Evolutionary conservation across 2,329 filamentous ascomycete species (phyloP), one percentile per base, ranked within the genome.

Genomic region (Alternaria sp.): DNA sequence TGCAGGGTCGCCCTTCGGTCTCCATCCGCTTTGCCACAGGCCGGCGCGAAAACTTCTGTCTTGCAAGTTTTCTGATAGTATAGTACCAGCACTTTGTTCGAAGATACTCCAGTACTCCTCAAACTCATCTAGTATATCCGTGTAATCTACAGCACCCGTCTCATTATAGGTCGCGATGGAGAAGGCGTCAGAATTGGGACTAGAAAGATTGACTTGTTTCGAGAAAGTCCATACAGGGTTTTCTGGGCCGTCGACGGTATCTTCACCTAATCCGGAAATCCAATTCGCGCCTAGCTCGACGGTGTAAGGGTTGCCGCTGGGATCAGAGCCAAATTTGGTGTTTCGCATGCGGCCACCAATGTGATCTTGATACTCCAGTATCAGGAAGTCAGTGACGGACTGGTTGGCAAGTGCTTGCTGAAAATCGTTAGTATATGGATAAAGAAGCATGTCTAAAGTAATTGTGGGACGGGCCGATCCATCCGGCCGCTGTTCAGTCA

Each of bases 221-320:
- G 85, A 76, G 38, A 89, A 74, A 0, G 82, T 84, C 86, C 87
- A 90, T 46, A 91, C 85, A 0, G 89, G 89, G 51, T 91, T 89
- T 49, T 87, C 84, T 64, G 54, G 75, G 34, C 54, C 74, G 7
- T 71, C 65, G 32, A 40, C 18, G 0, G 69, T 61, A 27, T 75
- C 76, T n/a, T 59, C 28, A 76, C 81, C 27, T 80, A 71, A 25
- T 79, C 83, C 79, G 81, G 82, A 30, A 82, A 83, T 82, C 89
- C 89, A 92, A 63, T 91, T 92, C 7, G 89, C 89, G 3, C 89
- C 89, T 0, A 89, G 78, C 72, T 91, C 89, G 10, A 92, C 81
- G 0, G 80, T 82, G 60, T 87, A 88, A 0, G 86, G 65, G 12
- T 63, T 60, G 83, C 86, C 86, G 36, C 85, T 79, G 0, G 76